Conservation (phyloP, 129 eudicot genomes). For the Kitagawia praeruptora region DNA sequence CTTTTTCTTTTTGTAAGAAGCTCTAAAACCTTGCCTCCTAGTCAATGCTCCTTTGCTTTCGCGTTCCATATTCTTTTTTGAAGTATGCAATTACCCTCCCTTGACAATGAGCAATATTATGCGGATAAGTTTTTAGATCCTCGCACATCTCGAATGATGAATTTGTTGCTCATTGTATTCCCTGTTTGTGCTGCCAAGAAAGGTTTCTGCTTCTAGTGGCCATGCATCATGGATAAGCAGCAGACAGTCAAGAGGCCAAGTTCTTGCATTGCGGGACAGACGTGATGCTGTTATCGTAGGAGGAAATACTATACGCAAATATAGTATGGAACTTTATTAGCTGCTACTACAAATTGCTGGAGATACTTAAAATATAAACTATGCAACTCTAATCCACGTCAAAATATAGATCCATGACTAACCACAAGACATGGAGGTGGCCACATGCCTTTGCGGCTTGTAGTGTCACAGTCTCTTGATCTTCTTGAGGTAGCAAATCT, state of each 20-base stretch:
- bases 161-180: not conserved
- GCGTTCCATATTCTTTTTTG: constrained; percentile 77
- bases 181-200: constrained; percentile 39
- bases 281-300: constrained; percentile 95
- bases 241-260: constrained; percentile 67
- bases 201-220: constrained; percentile 89
- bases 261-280: constrained; percentile 93
- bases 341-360: constrained; percentile 16
- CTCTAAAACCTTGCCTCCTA: constrained; percentile 74
- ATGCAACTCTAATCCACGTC: constrained; percentile 8
- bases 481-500: constrained; percentile 86
- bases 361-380: constrained; percentile 15
- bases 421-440: constrained; percentile 94
- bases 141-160: not conserved
- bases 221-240: constrained; percentile 97
- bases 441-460: constrained; percentile 70
- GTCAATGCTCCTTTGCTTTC: constrained; percentile 89
- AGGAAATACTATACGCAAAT: constrained; percentile 96
- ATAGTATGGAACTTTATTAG: constrained; percentile 55
- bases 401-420: constrained; percentile 66
- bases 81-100: constrained; percentile 99
- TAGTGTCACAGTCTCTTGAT: constrained; percentile 85
- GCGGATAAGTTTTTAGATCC: not conserved
- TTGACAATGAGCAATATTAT: constrained; percentile 63
- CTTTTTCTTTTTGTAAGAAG: constrained; percentile 41